Conservation (phyloP, 1,139 yeast species). For the Saccharomycopsis phalli region DNA sequence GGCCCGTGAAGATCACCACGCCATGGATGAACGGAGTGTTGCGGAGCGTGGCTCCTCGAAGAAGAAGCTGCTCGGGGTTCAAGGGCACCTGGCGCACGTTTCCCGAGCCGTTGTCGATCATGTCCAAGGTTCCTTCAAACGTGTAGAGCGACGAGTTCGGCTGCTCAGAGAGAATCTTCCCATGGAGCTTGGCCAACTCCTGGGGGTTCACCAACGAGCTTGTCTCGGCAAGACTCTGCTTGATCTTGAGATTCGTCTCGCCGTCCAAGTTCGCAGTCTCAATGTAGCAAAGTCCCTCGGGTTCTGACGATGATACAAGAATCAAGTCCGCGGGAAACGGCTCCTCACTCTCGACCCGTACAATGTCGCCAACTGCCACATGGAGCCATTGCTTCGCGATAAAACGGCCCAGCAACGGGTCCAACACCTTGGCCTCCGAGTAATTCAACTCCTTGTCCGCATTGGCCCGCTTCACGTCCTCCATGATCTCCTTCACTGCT, state of each 20-base stretch:
- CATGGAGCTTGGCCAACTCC: slow-evolving; percentile 45
- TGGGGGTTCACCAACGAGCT: slow-evolving; percentile 61
- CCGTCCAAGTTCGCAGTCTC: slow-evolving; percentile 98
- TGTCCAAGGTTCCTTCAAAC: slow-evolving; percentile 78
- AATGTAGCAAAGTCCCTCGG: slow-evolving; percentile 94
- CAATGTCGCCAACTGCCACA: slow-evolving; percentile 85
- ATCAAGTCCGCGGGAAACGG: slow-evolving; percentile 92
- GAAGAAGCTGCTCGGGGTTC: slow-evolving; percentile 80
- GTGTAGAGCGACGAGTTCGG: slow-evolving; percentile 94
- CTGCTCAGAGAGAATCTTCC: slow-evolving; percentile 69
- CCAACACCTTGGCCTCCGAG: slow-evolving; percentile 65
- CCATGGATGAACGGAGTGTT: slow-evolving; percentile 97
- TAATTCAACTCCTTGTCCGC: slow-evolving; percentile 88
- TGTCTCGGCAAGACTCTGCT: slow-evolving; percentile 79
- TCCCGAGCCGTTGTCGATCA: slow-evolving; percentile 36
- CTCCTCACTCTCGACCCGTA: slow-evolving; percentile 76
- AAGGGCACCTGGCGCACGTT: slow-evolving; percentile 47
- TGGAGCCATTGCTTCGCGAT: slow-evolving; percentile 72
- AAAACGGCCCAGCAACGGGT: slow-evolving; percentile 52
- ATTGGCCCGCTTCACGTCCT: slow-evolving; percentile 78
- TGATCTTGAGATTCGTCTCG: slow-evolving; percentile 91
- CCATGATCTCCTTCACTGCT: slow-evolving; percentile 84
- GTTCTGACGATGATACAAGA: slow-evolving; percentile 84
- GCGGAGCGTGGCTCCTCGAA: slow-evolving; percentile 92
- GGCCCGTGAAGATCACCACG: slow-evolving; percentile 90